phyloP scores from a whole-genome alignment of 352 stramenopile genomes.

The Phytopythium boreale region DNA sequence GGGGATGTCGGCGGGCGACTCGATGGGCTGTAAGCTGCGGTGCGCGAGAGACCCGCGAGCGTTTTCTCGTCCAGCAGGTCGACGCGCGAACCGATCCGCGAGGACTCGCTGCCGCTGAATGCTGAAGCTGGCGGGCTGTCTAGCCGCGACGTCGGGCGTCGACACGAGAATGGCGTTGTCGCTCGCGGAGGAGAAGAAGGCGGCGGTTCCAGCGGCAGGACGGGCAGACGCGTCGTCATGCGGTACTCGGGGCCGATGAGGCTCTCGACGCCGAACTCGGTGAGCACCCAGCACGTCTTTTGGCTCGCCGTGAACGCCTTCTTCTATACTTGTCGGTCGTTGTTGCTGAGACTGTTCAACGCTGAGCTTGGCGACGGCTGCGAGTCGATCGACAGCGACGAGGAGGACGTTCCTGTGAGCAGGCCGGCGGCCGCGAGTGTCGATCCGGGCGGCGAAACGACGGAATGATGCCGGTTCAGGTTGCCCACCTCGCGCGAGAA shows the following conservation, averaged over 20 bases:
- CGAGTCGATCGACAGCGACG: conserved; percentile 14
- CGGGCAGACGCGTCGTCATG: conserved; percentile 43
- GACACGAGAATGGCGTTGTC: conserved; percentile 8
- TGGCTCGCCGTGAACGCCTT: conserved; percentile 41
- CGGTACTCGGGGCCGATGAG: conserved; percentile 65
- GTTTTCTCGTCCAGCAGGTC: conserved; percentile 49
- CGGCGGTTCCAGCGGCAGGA: conserved; percentile 27
- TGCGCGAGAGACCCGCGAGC: conserved; percentile 39
- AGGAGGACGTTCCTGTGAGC: conserved; percentile 9
- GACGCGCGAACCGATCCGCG: conserved; percentile 42
- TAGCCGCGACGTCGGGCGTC: conserved; percentile 25
- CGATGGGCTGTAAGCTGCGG: conserved; percentile 30
- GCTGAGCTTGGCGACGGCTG: conserved; percentile 13
- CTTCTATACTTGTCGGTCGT: conserved; percentile 37
- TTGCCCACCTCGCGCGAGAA: conserved; percentile 70
- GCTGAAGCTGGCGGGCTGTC: conserved; percentile 29
- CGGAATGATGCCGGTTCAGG: conserved; percentile 57
- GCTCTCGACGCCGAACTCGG: conserved; percentile 48
- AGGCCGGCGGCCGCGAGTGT: conserved; percentile 23
- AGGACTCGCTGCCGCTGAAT: conserved; percentile 37
- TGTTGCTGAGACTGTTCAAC: conserved; percentile 13
- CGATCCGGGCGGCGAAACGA: conserved; percentile 40
- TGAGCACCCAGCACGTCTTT: conserved; percentile 71
- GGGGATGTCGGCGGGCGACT: conserved; percentile 23
- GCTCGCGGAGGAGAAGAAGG: neutral